Evolutionary conservation across 305 asterid genomes (phyloP), one percentile per base, ranked within the genome.

Genomic region (Fraxinus baroniana): DNA sequence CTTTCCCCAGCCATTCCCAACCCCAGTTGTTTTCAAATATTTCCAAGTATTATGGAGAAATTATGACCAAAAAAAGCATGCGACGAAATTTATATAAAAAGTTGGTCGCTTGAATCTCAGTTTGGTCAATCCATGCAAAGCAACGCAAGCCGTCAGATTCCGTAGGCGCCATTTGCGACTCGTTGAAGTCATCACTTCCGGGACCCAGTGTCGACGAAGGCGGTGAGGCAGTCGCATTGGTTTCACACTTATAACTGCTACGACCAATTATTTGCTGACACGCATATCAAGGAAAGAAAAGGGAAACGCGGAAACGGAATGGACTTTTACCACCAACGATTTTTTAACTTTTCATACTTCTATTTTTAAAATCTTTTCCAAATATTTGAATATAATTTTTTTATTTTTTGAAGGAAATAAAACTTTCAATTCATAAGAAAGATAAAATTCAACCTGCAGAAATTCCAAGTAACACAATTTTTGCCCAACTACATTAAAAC

Each of bases 1-100:
- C 81, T 75, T 1, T 80, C 91, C n/a, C 83, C 89, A 0, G 88
- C 88, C 93, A 90, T 89, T 86, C 82, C 66, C 30, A 6, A 20
- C 24, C 2, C 73, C 66, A 79, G 62, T 49, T 49, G 20, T 6
- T 55, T 32, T 78, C 22, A 35, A 33, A 78, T 52, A 24, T 26
- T 77, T 77, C 71, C 1, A 18, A 7, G 35, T 10, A 30, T n/a
- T 57, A n/a, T 36, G 64, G 41, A 30, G 18, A n/a, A 33, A 13
- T 37, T 26, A 37, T n/a, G 44, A 79, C 73, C 7, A 17, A 57
- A 49, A 75, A 64, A 39, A 1, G 32, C 35, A 41, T 39, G 84
- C 15, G 62, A 4, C 41, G 18, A 78, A 77, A 37, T 3, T 76
- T 66, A 0, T 8, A 60, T 2, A 36, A 64, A 52, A 46, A 41